Percentiles rank a stretch among this genome's conserved stretches.
Conservation (phyloP, 805 yeast genomes). For the Hanseniaspora taiwanica region DNA sequence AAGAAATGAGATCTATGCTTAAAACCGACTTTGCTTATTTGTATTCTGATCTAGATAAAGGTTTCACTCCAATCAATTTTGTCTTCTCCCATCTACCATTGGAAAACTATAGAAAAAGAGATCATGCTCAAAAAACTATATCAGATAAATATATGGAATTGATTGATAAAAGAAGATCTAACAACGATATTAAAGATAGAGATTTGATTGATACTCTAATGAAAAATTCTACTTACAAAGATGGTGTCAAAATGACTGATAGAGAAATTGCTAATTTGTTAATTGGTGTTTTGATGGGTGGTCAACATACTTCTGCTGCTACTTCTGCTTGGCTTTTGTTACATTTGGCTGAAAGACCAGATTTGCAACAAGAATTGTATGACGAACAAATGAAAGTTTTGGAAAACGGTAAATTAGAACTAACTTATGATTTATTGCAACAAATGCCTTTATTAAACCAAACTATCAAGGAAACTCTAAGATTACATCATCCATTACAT, state of each 20-base stretch:
- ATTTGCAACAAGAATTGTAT: conserved; percentile 69
- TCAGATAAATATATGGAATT: conserved; percentile 69
- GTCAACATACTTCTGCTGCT: conserved; percentile 95
- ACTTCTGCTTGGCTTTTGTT: conserved; percentile 91
- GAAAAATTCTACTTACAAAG: conserved; percentile 76
- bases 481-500: conserved; percentile 94
- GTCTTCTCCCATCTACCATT: conserved; percentile 90
- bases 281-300: conserved; percentile 97
- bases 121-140: conserved; percentile 73
- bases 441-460: conserved; percentile 72
- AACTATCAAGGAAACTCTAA: conserved; percentile 80
- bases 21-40: conserved; percentile 73
- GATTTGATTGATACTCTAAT: conserved; percentile 84
- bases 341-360: conserved; percentile 80
- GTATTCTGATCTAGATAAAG: conserved; percentile 87
- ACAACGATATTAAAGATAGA: conserved; percentile 68
- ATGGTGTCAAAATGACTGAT: conserved; percentile 90
- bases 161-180: conserved; percentile 57
- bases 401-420: conserved; percentile 39
- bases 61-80: conserved; percentile 91
- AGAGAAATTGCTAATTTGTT: conserved; percentile 85
- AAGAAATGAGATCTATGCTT: conserved; percentile 75
- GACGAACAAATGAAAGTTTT: conserved; percentile 59
- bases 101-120: conserved; percentile 74
- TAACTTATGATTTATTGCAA: conserved; percentile 73